phyloP scores from a whole-genome alignment of 2,329 filamentous ascomycete genomes.

The Blastomyces percursus region DNA sequence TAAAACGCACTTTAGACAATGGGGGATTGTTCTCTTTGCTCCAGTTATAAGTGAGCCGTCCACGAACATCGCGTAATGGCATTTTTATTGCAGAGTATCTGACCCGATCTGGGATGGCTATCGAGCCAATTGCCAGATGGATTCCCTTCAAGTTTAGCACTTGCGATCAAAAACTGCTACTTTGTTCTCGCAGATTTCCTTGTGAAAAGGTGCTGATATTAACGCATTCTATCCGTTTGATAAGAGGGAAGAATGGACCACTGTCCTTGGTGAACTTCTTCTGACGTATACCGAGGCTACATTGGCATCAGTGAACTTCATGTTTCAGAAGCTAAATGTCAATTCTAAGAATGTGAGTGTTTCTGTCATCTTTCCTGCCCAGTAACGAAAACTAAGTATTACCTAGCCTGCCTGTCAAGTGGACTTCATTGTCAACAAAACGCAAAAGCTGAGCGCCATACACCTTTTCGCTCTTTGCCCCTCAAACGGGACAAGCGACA shows the following conservation, averaged over 20 bases:
- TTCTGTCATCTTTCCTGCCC: too few species aligned
- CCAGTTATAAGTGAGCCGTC: not conserved
- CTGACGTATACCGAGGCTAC: not conserved
- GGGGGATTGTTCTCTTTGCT: not conserved
- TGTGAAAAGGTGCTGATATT: conserved; percentile 1
- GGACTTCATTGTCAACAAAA: conserved; percentile 4
- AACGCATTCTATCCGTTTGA: conserved; percentile 2
- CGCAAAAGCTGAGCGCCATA: not conserved
- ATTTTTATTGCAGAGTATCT: conserved; percentile 5
- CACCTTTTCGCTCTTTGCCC: not conserved
- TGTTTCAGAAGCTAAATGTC: not conserved
- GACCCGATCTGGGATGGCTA: not conserved
- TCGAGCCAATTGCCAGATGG: conserved; percentile 4
- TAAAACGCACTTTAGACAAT: conserved; percentile 1
- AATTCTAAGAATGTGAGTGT: conserved; percentile 1
- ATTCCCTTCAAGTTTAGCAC: not conserved
- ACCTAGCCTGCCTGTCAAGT: not conserved
- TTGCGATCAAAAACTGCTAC: conserved; percentile 3
- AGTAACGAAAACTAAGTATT: not conserved
- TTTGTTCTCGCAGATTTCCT: not conserved
- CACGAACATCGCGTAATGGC: not conserved
- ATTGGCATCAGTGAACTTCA: not conserved
- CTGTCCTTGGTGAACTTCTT: conserved; percentile 2
- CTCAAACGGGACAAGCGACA: not conserved
- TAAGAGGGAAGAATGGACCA: not conserved